Base-by-base conservation (phyloP, 139 green algal species). In the Haematococcus lacustris region DNA sequence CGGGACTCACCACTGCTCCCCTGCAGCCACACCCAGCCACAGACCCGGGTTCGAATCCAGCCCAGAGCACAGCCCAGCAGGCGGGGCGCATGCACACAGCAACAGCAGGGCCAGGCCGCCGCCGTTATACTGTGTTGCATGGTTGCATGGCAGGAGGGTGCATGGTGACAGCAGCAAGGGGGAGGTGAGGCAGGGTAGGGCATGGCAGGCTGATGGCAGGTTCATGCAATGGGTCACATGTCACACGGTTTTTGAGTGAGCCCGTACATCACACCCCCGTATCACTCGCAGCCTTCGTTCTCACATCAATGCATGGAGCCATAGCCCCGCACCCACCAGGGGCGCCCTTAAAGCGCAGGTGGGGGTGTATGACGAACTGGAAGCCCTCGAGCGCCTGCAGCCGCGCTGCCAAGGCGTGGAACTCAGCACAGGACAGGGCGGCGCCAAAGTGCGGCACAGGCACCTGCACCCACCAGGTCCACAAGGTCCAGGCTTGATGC, bases 391-490 rank as follows among this genome's bases (percentile, higher is more conserved):
- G 17, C 1, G 43, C 66, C 41, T 76, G 57, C 2, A 95, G 53
- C 3, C 77, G 71, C n/a, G 70, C 61, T 21, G 92, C 85, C 37
- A 97, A 85, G 3, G 37, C 38, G 50, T 95, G 82, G 68, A 97
- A 97, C 38, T 90, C 51, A 1, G 86, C 53, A 47, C 88, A 41
- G 7, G 51, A 72, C 41, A 96, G 74, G 3, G 80, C 88, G 0
- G 87, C 66, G 0, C 91, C 91, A 78, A 95, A 95, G 80, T 95
- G 90, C 0, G 92, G 92, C 33, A 97, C 90, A 0, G 92, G 92
- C 38, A 97, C 92, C 66, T 71, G 53, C 17, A 26, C 53, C 4
- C 17, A 64, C 17, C 53, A 64, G 33, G n/a, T 26, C n/a, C n/a
- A n/a, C n/a, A n/a, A n/a, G n/a, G n/a, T n/a, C n/a, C n/a, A n/a